These are phyloP conservation scores for Xylariales sp. DNA, from an alignment of 2,329 filamentous ascomycete genomes.

Conservation along the genomic window DNA sequence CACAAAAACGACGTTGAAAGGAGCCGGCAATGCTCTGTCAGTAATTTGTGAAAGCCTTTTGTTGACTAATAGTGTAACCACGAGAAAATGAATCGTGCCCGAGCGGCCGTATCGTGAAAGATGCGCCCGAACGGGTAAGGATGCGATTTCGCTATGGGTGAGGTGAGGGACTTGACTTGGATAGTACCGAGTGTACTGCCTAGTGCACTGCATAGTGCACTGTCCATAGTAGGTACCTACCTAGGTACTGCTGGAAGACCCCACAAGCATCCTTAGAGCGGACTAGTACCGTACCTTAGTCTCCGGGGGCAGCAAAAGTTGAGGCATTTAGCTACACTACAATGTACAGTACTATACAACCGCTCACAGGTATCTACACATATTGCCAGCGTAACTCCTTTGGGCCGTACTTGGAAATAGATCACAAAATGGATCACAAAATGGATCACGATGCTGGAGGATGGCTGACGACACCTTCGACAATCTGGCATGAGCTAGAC, in stretches of 20 bases:
- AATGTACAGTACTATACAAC: no score
- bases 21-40: not conserved
- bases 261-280: slow-evolving; percentile 17
- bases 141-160: not conserved
- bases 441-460: not conserved
- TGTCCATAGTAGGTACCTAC: no score
- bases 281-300: not conserved
- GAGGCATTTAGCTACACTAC: slow-evolving; percentile 26
- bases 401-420: slow-evolving; percentile 8
- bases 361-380: not conserved
- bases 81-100: not conserved
- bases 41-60: not conserved
- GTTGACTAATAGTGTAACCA: not conserved
- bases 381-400: slow-evolving; percentile 5
- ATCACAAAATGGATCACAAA: slow-evolving; percentile 6
- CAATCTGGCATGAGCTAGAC: slow-evolving; percentile 10
- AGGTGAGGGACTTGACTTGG: not conserved
- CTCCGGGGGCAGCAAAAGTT: slow-evolving; percentile 10
- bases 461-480: slow-evolving; percentile 1
- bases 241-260: not conserved
- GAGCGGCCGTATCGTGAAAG: slow-evolving; percentile 1
- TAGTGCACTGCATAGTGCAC: no score
- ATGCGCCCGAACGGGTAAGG: not conserved
- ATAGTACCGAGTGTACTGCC: no score
- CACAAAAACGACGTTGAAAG: slow-evolving; percentile 9